Evolutionary conservation across 1,284 basidiomycete species (phyloP).

Genomic region (Wallemia mellicola): DNA sequence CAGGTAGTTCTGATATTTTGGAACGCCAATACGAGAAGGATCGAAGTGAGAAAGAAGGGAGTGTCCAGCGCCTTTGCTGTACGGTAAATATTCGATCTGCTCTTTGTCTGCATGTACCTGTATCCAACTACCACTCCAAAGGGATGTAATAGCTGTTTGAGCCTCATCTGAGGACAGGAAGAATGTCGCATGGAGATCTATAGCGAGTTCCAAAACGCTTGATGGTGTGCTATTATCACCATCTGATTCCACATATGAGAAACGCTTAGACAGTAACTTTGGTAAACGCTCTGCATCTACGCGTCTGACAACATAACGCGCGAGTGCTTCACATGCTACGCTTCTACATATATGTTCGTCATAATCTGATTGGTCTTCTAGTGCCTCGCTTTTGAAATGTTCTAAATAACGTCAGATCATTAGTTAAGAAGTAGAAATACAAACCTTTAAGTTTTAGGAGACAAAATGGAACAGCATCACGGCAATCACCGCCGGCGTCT

Average conservation of each 20-base stretch:
- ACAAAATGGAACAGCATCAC: background rate
- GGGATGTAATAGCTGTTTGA: background rate
- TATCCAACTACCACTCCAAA: background rate
- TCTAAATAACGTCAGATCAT: too few relatives aligned
- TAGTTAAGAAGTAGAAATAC: too few relatives aligned
- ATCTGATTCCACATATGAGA: background rate
- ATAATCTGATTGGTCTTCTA: background rate
- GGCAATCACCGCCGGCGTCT: background rate
- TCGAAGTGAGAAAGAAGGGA: background rate
- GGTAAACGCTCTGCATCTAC: background rate
- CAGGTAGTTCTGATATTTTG: background rate
- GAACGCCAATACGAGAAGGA: background rate
- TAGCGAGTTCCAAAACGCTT: background rate
- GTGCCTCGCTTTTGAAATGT: background rate
- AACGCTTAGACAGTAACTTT: background rate
- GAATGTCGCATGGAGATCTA: background rate
- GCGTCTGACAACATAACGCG: background rate
- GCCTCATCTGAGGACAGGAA: background rate
- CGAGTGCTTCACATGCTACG: background rate
- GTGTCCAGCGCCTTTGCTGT: constrained; percentile 7
- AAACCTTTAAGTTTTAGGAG: background rate
- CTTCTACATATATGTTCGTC: background rate
- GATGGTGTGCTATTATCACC: background rate
- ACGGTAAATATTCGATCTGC: constrained; percentile 18
- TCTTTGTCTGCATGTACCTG: background rate